Base-by-base conservation (phyloP, 2,329 filamentous ascomycete genomes). In the Microsporum canis region DNA sequence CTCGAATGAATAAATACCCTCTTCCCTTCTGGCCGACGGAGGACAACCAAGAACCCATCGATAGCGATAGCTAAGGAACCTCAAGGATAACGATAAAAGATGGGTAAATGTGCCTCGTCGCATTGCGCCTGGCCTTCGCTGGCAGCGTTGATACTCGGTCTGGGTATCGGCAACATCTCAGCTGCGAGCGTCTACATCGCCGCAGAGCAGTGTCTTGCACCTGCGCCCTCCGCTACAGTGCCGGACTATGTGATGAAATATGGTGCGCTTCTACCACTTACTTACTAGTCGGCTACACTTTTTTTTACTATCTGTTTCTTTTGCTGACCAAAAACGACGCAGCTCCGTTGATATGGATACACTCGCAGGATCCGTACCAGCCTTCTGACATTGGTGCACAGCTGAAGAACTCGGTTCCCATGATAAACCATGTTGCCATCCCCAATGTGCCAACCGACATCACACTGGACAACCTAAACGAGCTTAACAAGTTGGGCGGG, bases 271-370 rank as follows among this genome's bases (percentile, higher is more conserved):
- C 3, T 31, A 31, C 29, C 23, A 3, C 31, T 47, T 39, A 7
- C 1, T 49, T 14, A n/a, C 12, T 49, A 56, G 38, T 60, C 49
- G n/a, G 3, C 12, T 5, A 10, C 5, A 36, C 2, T 2, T 1
- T 23, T 23, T 43, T 41, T 41, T 41, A 41, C 2, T 4, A 17
- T 43, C 7, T 43, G 4, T 43, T 43, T 43, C 2, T 39, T 17
- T 36, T 34, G 51, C 34, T 57, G 33, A 38, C 38, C 14, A 29
- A n/a, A 33, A 8, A 6, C 10, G 17, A 23, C 17, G 17, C 27
- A 82, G 80, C 80, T 38, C 80, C 80, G 5, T 63, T 82, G 3
- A 73, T 81, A 38, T 82, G 78, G 73, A 73, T 82, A 6, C 75
- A 81, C 63, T 75, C 74, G 31, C 63, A 73, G 63, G 80, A 82